Base-by-base conservation (phyloP, 2,329 filamentous ascomycete genomes). In the Aureobasidium sp. region DNA sequence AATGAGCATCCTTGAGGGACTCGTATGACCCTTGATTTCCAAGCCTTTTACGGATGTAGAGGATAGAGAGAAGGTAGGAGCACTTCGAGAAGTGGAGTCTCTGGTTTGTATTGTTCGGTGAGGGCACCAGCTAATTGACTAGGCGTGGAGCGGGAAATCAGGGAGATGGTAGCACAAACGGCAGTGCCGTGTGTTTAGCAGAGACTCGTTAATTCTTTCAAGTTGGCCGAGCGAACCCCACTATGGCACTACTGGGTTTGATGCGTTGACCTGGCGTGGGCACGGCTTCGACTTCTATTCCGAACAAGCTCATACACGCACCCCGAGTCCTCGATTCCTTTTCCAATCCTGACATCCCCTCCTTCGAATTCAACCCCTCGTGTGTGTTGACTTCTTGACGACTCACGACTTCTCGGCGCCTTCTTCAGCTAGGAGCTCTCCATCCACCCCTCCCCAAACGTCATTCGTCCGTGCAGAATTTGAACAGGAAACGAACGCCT, bases 191-290 rank as follows among this genome's bases (percentile, higher is more conserved):
- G 7, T 43, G 27, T 19, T n/a, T 7, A 27, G 33, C 46, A 51
- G 53, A 23, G 43, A 19, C 43, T 58, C 55, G 55, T 58, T 25
- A 58, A 58, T 10, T 49, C 55, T 58, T 47, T 40, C 55, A 31
- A 47, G 55, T 58, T 58, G 55, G 33, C 55, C 55, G 55, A 58
- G 43, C 42, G 42, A 58, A 37, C 55, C 55, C 55, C 55, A 47
- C 54, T 13, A 55, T 27, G 27, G 23, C 23, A 43, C 25, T 46
- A 43, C 37, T 33, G 33, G 49, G 7, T 40, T 53, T 38, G 49
- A 25, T 40, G 49, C 49, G 49, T 53, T 53, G 49, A 40, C 23
- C 35, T 53, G 33, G 21, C 17, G 31, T 37, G 49, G 35, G 35
- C 35, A 38, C 49, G 42, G 33, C 10, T 58, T 58, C 31, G 43